These are phyloP conservation scores for Calonectria crousiana DNA, from an alignment of 2,329 filamentous ascomycete genomes.

Conservation along the genomic window DNA sequence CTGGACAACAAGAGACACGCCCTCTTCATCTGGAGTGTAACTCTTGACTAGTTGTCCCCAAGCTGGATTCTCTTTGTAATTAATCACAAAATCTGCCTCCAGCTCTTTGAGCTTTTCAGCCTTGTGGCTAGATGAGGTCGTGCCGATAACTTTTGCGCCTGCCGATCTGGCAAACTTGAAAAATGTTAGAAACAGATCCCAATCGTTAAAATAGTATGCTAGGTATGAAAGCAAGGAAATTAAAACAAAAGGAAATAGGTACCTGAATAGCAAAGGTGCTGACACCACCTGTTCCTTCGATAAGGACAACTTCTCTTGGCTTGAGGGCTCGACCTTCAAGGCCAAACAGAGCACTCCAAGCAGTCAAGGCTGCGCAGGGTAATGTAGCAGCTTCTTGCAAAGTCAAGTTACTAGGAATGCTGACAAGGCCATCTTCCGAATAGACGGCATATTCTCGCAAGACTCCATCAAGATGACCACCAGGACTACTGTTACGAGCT, in stretches of 20 bases:
- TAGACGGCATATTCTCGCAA: background rate
- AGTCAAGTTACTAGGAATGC: slow-evolving; percentile 61
- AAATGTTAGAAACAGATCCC: background rate
- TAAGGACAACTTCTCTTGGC: slow-evolving; percentile 59
- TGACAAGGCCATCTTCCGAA: background rate
- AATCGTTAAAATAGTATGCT: background rate
- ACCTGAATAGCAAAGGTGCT: slow-evolving; percentile 60
- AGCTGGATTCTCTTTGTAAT: too few relatives aligned
- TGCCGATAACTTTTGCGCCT: too few relatives aligned
- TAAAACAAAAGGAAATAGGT: background rate
- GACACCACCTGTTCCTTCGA: slow-evolving; percentile 66
- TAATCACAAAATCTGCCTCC: too few relatives aligned
- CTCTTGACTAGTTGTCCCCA: too few relatives aligned
- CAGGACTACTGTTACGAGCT: background rate
- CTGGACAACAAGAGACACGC: too few relatives aligned
- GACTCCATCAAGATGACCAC: background rate
- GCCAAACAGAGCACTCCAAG: slow-evolving; percentile 29
- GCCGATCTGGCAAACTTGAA: too few relatives aligned
- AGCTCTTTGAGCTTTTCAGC: too few relatives aligned
- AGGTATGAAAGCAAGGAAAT: too few relatives aligned
- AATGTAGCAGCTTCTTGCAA: slow-evolving; percentile 64
- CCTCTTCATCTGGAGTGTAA: too few relatives aligned
- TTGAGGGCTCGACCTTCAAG: slow-evolving; percentile 42
- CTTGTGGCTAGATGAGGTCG: too few relatives aligned
- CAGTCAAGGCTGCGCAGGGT: slow-evolving; percentile 59